Percentiles rank a stretch among this genome's conserved stretches.
Conservation (phyloP, 2,329 filamentous ascomycete species). For the Venturiaceae sp. region DNA sequence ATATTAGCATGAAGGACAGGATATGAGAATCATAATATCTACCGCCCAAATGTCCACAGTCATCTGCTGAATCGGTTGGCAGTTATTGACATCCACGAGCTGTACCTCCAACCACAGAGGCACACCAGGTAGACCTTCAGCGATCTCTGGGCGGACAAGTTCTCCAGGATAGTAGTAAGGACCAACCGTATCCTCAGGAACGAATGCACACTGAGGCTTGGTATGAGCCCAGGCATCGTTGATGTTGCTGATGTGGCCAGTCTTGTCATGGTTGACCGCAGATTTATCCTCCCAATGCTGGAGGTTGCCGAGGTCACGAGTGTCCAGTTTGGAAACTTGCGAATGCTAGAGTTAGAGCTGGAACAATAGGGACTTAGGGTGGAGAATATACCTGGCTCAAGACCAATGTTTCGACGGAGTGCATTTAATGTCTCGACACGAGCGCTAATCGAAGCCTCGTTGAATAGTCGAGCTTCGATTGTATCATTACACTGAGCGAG, state of each 20-base stretch:
- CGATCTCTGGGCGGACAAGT: slow-evolving; percentile 38
- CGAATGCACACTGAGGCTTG: slow-evolving; percentile 33
- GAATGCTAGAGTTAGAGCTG: neutral
- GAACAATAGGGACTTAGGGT: neutral
- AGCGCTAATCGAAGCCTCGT: neutral
- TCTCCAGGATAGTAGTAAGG: slow-evolving; percentile 41
- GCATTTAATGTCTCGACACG: neutral
- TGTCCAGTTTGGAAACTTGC: neutral
- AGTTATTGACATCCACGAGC: slow-evolving; percentile 44
- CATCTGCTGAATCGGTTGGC: slow-evolving; percentile 37
- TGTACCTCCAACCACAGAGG: slow-evolving; percentile 42
- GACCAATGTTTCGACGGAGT: neutral
- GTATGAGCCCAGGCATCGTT: slow-evolving; percentile 12
- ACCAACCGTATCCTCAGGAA: slow-evolving; percentile 33
- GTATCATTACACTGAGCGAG: neutral
- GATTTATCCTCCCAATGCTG: neutral
- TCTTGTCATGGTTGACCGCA: neutral
- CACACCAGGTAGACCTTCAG: slow-evolving; percentile 38
- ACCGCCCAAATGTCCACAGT: slow-evolving; percentile 44
- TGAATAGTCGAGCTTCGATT: neutral
- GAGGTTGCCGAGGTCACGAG: neutral
- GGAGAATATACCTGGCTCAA: neutral
- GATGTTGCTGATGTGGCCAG: neutral
- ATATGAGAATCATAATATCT: neutral
- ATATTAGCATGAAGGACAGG: neutral